Percentiles rank a stretch among this genome's conserved stretches.
Conservation (phyloP, 2,329 filamentous ascomycete species). For the Talaromyces sp. region DNA sequence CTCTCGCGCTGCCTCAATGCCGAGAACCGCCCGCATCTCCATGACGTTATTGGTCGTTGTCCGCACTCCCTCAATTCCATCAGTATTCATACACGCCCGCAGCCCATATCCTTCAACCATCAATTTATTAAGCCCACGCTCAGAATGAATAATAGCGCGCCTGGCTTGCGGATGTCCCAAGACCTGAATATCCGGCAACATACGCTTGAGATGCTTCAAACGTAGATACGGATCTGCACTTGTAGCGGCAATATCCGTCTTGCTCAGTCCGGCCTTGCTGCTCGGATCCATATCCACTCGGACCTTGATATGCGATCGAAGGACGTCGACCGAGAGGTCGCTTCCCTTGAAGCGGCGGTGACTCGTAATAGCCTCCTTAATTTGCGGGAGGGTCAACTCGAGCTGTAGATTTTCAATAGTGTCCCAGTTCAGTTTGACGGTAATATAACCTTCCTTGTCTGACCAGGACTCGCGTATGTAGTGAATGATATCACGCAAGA, state of each 20-base stretch:
- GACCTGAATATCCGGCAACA: conserved; percentile 78
- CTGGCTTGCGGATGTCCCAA: conserved; percentile 83
- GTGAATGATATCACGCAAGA: conserved; percentile 72
- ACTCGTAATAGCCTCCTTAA: conserved; percentile 70
- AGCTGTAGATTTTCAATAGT: conserved; percentile 78
- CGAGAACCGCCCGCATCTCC: conserved; percentile 81
- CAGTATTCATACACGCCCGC: conserved; percentile 84
- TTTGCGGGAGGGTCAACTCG: conserved; percentile 70
- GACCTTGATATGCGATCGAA: conserved; percentile 63
- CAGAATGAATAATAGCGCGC: conserved; percentile 84
- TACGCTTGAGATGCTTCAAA: conserved; percentile 79
- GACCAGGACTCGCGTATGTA: conserved; percentile 89
- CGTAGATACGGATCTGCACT: conserved; percentile 52
- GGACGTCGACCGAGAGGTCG: conserved; percentile 60
- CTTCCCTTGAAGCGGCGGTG: conserved; percentile 71
- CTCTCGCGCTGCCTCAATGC: conserved; percentile 87
- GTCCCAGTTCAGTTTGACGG: conserved; percentile 75
- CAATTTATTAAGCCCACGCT: conserved; percentile 68
- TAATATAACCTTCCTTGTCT: conserved; percentile 69
- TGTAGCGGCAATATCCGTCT: conserved; percentile 43
- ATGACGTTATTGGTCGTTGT: conserved; percentile 83
- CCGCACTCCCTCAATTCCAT: conserved; percentile 76
- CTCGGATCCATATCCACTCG: conserved; percentile 54
- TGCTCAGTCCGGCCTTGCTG: conserved; percentile 35
- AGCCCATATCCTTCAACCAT: conserved; percentile 93